A percentile compares a stretch with the other conserved stretches of the same genome.
Conservation (phyloP, 768 basidiomycete genomes). For the Podaxis carcinomalis region DNA sequence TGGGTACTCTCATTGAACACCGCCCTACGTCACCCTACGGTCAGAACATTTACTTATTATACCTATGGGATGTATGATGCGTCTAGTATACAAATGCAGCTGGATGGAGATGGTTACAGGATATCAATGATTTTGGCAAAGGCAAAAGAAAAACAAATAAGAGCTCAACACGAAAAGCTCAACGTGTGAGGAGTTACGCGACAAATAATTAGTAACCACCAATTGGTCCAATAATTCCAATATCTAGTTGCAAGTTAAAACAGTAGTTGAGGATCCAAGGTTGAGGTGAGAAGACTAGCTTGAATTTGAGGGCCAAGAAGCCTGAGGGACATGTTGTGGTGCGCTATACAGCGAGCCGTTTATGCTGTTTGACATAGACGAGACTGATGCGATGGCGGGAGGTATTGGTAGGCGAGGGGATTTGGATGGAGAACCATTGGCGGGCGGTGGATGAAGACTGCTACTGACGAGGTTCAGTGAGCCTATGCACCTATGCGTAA, state of each 20-base stretch:
- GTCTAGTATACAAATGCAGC: slow-evolving; percentile 31
- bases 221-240: slow-evolving; percentile 3
- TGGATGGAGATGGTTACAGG: slow-evolving; percentile 21
- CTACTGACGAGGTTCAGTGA: slow-evolving; percentile 8
- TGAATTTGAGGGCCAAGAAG: slow-evolving; percentile 21
- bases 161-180: slow-evolving; percentile 3
- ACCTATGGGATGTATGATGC: slow-evolving; percentile 23
- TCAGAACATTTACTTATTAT: not conserved
- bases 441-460: slow-evolving; percentile 18
- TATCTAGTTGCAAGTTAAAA: slow-evolving; percentile 4
- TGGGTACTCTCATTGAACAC: not conserved
- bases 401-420: slow-evolving; percentile 27
- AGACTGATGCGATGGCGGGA: slow-evolving; percentile 19
- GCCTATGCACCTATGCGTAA: not conserved
- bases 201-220: slow-evolving; percentile 12
- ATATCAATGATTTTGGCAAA: slow-evolving; percentile 19
- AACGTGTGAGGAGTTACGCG: not conserved
- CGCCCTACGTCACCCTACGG: not conserved
- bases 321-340: slow-evolving; percentile 27
- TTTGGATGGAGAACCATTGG: slow-evolving; percentile 34
- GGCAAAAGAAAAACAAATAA: slow-evolving; percentile 11
- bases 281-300: slow-evolving; percentile 11
- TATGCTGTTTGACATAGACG: slow-evolving; percentile 30
- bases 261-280: not conserved
- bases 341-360: slow-evolving; percentile 35